A percentile compares a stretch with the other conserved stretches of the same genome.
phyloP scores from a whole-genome alignment of 2,329 filamentous ascomycete genomes.

The Trichophyton equinum region DNA sequence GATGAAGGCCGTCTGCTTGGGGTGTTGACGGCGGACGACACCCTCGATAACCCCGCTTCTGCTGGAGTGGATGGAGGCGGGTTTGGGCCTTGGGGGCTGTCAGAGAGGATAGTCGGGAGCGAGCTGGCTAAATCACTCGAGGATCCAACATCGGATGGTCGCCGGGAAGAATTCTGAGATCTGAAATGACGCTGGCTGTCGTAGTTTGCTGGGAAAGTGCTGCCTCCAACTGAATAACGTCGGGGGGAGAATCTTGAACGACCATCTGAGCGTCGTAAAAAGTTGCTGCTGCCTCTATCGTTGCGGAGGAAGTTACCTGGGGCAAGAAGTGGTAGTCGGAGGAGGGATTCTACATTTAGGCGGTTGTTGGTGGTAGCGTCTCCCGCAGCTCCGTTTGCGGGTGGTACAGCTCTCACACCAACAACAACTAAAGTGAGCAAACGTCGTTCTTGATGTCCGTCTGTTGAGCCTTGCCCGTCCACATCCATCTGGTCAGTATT shows the following conservation, averaged over 20 bases:
- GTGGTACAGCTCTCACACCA: slow-evolving; percentile 53
- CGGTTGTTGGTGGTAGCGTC: slow-evolving; percentile 29
- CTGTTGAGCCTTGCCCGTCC: slow-evolving; percentile 25
- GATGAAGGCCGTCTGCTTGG: slow-evolving; percentile 37
- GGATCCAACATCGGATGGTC: slow-evolving; percentile 22
- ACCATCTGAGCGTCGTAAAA: slow-evolving; percentile 42
- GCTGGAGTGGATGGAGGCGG: slow-evolving; percentile 54
- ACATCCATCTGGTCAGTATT: slow-evolving; percentile 26
- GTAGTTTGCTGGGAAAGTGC: slow-evolving; percentile 36
- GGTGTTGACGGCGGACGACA: slow-evolving; percentile 42
- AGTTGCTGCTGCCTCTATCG: slow-evolving; percentile 36
- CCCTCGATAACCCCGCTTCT: slow-evolving; percentile 43
- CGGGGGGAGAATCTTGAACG: slow-evolving; percentile 43
- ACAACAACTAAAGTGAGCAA: slow-evolving; percentile 59
- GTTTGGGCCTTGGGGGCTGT: slow-evolving; percentile 45
- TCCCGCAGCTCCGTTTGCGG: slow-evolving; percentile 35
- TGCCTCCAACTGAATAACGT: slow-evolving; percentile 42
- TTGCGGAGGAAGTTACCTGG: slow-evolving; percentile 32
- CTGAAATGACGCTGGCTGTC: slow-evolving; percentile 44
- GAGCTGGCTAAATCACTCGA: slow-evolving; percentile 23
- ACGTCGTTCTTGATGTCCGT: slow-evolving; percentile 39
- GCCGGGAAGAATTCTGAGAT: slow-evolving; percentile 22
- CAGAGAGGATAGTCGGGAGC: slow-evolving; percentile 37
- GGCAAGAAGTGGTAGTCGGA: slow-evolving; percentile 33
- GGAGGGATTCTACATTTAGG: slow-evolving; percentile 28